phyloP scores from a whole-genome alignment of 768 basidiomycete genomes.

The Suillus weaverae region DNA sequence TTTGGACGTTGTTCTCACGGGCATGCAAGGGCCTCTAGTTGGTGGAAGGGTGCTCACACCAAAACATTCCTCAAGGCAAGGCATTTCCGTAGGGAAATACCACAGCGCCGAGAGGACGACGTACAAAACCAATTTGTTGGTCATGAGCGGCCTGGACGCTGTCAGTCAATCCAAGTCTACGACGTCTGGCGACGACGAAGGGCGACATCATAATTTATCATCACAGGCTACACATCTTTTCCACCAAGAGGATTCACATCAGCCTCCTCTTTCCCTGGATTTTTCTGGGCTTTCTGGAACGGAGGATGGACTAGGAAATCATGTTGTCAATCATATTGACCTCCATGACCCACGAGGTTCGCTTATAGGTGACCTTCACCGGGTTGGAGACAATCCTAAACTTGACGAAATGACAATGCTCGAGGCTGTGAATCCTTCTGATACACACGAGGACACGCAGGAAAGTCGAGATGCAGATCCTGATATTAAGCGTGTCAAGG shows the following conservation, averaged over 20 bases:
- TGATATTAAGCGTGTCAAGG: slow-evolving; percentile 86
- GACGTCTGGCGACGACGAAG: slow-evolving; percentile 25
- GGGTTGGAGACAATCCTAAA: slow-evolving; percentile 34
- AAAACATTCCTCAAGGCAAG: slow-evolving; percentile 9
- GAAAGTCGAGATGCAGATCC: slow-evolving; percentile 66
- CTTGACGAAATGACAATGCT: slow-evolving; percentile 33
- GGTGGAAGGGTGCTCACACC: slow-evolving; percentile 3
- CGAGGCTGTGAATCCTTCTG: slow-evolving; percentile 39
- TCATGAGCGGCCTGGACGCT: slow-evolving; percentile 47
- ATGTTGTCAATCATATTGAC: slow-evolving; percentile 27
- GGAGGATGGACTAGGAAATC: slow-evolving; percentile 25
- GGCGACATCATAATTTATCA: slow-evolving; percentile 31
- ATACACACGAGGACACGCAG: slow-evolving; percentile 54
- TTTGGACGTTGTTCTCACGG: slow-evolving; percentile 12
- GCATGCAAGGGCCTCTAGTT: background rate
- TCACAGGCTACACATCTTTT: slow-evolving; percentile 31
- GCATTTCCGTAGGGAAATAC: slow-evolving; percentile 9
- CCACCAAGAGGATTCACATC: slow-evolving; percentile 32
- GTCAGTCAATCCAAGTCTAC: slow-evolving; percentile 28
- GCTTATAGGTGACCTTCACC: slow-evolving; percentile 33
- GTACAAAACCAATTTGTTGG: slow-evolving; percentile 11
- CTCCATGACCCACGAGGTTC: slow-evolving; percentile 33
- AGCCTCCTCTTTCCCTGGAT: slow-evolving; percentile 29
- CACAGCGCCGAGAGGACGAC: slow-evolving; percentile 1
- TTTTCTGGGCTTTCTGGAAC: slow-evolving; percentile 29